A percentile compares a stretch with the other conserved stretches of the same genome.
Evolutionary conservation across 2,329 filamentous ascomycete species (phyloP).

Genomic region (Colletotrichum costaricense): DNA sequence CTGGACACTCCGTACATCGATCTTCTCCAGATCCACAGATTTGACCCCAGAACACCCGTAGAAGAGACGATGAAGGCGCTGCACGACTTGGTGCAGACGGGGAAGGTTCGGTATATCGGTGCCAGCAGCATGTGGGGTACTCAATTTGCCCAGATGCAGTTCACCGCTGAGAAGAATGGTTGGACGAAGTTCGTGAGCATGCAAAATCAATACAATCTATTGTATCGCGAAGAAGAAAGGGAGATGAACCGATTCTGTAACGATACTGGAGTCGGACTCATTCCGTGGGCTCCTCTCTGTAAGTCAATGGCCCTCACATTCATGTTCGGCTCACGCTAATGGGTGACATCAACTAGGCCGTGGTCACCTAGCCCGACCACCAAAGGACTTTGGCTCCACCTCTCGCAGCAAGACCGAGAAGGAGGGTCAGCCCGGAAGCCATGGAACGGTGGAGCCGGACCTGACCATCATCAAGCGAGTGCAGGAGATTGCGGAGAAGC

Average conservation of each 20-base stretch:
- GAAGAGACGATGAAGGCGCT: constrained; percentile 73
- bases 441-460: constrained; percentile 48
- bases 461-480: constrained; percentile 46
- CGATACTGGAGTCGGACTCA: constrained; percentile 54
- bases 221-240: constrained; percentile 68
- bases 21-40: constrained; percentile 70
- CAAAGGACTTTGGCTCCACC: constrained; percentile 37
- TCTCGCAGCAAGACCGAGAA: constrained; percentile 46
- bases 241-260: constrained; percentile 57
- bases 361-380: constrained; percentile 44
- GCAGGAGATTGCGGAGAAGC: constrained; percentile 68
- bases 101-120: constrained; percentile 68
- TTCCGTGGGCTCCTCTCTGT: constrained; percentile 43
- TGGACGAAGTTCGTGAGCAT: constrained; percentile 69
- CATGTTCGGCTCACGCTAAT: not conserved
- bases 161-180: constrained; percentile 61
- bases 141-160: constrained; percentile 62
- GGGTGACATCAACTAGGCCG: constrained; percentile 29
- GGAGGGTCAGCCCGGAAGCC: constrained; percentile 41
- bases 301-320: not conserved
- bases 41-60: constrained; percentile 60
- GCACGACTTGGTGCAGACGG: constrained; percentile 68
- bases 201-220: constrained; percentile 66
- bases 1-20: constrained; percentile 69
- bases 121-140: constrained; percentile 60